Evolutionary conservation across 768 basidiomycete genomes (phyloP), one percentile per base, ranked within the genome.

Genomic region (Mycena leptocephala): DNA sequence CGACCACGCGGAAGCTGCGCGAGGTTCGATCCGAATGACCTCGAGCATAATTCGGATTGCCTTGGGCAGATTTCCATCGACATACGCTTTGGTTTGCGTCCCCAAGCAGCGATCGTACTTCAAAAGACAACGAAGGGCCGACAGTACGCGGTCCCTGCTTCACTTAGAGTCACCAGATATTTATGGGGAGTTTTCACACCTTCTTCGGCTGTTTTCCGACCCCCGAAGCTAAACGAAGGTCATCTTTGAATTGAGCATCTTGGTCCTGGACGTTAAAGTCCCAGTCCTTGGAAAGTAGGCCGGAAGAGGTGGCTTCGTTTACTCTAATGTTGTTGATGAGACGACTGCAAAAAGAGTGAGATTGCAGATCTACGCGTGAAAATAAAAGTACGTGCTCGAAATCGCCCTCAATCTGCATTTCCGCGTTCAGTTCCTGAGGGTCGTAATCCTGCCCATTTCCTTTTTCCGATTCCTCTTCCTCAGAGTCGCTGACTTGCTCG

Each of bases 1-100:
- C 20, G 93, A 92, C 97, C 97, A 99, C 0, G 97, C 95, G 4
- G 92, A 87, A 0, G 90, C 88, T 2, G 96, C 95, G 14, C 95
- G 92, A 1, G 97, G 96, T 82, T 99, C 98, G 68, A 97, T 96
- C 4, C 96, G 92, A 69, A 99, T 96, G 78, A 98, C 95, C 82
- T 99, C 97, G 82, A 94, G 93, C 91, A 97, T 95, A 30, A 94
- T 89, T 32, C 92, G 91, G 51, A 97, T 92, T 3, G 96, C 93
- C 79, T 94, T 90, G 3, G 88, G 86, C 16, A 93, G 85, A 70
- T 96, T 85, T 72, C 87, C 91, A 79, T 94, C 92, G 65, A 97
- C 91, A 82, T 96, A 98, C 2, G 95, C 95, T 80, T n/a, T 95
- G 92, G 81, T 97, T 97, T 46, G 95, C 97, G 72, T 95, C 93